phyloP scores from a whole-genome alignment of 2,329 filamentous ascomycete genomes.

The Exophiala mesophila region DNA sequence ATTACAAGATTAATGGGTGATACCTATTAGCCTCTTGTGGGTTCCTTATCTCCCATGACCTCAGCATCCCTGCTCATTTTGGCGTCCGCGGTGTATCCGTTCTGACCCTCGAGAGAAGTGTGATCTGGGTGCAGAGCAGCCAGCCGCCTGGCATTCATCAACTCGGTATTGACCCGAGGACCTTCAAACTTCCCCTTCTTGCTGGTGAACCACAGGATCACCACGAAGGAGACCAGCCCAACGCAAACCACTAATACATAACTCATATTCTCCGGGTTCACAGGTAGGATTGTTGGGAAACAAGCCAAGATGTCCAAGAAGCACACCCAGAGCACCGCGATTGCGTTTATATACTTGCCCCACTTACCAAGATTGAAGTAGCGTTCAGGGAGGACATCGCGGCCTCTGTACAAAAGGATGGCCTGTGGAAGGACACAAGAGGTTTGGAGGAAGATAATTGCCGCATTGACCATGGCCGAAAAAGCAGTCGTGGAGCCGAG shows the following conservation, averaged over 20 bases:
- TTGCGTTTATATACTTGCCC: constrained; percentile 30
- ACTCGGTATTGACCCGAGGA: not conserved
- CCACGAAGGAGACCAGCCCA: constrained; percentile 1
- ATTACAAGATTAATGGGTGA: too few relatives aligned
- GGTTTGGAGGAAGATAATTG: constrained; percentile 33
- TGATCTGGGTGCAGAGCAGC: constrained; percentile 3
- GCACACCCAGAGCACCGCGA: constrained; percentile 28
- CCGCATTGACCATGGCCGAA: constrained; percentile 36
- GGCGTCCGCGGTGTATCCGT: too few relatives aligned
- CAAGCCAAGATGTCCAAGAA: constrained; percentile 30
- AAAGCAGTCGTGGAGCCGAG: constrained; percentile 35
- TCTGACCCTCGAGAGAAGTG: too few relatives aligned
- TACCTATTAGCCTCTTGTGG: too few relatives aligned
- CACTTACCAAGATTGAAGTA: constrained; percentile 21
- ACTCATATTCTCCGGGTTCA: constrained; percentile 33
- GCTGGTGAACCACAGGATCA: constrained; percentile 3
- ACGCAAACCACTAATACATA: constrained; percentile 21
- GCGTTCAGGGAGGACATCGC: constrained; percentile 2
- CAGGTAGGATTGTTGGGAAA: constrained; percentile 30
- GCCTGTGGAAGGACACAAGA: constrained; percentile 37
- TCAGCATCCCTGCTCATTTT: too few relatives aligned
- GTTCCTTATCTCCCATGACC: too few relatives aligned
- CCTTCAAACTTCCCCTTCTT: not conserved
- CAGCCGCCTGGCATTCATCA: not conserved
- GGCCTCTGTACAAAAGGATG: constrained; percentile 5